Base-by-base conservation (phyloP, 176 grass and related monocot species). In the Olyra latifolia region DNA sequence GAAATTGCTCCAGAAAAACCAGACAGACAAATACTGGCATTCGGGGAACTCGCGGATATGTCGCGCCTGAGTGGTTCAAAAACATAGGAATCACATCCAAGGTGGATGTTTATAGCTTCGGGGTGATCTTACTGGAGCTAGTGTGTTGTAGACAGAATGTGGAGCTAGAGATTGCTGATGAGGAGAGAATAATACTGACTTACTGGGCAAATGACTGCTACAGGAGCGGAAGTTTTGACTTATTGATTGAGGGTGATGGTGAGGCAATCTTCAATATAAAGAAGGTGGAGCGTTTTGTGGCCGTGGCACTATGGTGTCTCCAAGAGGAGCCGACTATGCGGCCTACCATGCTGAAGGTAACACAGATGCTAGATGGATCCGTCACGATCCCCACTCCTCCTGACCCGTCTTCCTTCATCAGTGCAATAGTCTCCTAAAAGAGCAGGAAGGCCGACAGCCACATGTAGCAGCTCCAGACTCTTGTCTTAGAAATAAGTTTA, bases 41-140 rank as follows among this genome's bases (percentile, higher is more conserved):
- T 25, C 39, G 84, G 13, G 88, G 88, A 46, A 90, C 83, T 9
- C 81, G 70, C 62, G 84, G 84, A 62, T 90, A 90, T 39, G 71
- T 90, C 8, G 84, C 73, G 1, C 88, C 88, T 24, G 83, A 90
- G 73, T 90, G 84, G 88, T 86, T 90, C 74, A 90, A 83, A 72
- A 87, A 71, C 43, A 90, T 81, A 20, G 78, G 54, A 22, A 82
- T 90, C 83, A 90, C 88, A 19, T 50, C 83, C 19, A 90, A 90
- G 55, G 72, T 87, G 55, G 83, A 90, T 13, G 25, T 83, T 29
- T 90, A 86, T 29, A 90, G 79, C 50, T 90, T 87, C 5, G 83
- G 88, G 7, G 84, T 90, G 66, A 87, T 90, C 78, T 22, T 90
- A 48, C 28, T 90, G n/a, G 88, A 90, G 69, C 81, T 87, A 63